Evolutionary conservation across 257 asterid species (phyloP), one percentile per base, ranked within the genome.

Genomic region (Jacaranda copaia): DNA sequence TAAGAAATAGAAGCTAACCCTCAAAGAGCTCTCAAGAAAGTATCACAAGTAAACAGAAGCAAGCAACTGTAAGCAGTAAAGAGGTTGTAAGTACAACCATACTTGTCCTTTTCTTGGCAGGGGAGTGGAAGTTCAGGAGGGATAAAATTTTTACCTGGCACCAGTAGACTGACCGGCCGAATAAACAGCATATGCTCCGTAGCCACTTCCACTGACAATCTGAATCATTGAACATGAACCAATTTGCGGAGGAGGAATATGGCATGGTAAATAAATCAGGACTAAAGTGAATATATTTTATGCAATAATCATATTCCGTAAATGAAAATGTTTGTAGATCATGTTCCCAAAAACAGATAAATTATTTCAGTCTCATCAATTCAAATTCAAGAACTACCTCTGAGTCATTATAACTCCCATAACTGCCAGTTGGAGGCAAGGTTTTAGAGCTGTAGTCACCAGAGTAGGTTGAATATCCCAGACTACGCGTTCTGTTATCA

Each of bases 131-230:
- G 48, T 48, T 78, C 25, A 62, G 7, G 19, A 59, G 51, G 42
- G 52, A 61, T 19, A 38, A 20, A 59, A 49, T 3, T 58, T 72
- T 69, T 89, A 93, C 94, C 92, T 86, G 61, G 85, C 81, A 68
- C 80, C 81, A 74, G 88, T 57, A 49, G 92, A 75, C n/a, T 83
- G 87, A 68, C 83, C 85, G 36, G 93, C 14, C 46, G 91, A 76
- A 76, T 89, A 89, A 76, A 63, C 70, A 35, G 83, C 87, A 80
- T 84, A 84, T n/a, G 87, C 70, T 75, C 89, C 93, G 74, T 88
- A 84, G 38, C 82, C 83, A 78, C 88, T 81, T 82, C 85, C 88
- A 55, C 84, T 84, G 58, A 83, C 90, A 73, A 80, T 73, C 97
- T 92, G 91, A 68, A 78, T 72, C 80, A 63, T 80, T 38, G 35